phyloP scores from a whole-genome alignment of 805 yeast genomes.

The Hanseniaspora pseudoguilliermondii region DNA sequence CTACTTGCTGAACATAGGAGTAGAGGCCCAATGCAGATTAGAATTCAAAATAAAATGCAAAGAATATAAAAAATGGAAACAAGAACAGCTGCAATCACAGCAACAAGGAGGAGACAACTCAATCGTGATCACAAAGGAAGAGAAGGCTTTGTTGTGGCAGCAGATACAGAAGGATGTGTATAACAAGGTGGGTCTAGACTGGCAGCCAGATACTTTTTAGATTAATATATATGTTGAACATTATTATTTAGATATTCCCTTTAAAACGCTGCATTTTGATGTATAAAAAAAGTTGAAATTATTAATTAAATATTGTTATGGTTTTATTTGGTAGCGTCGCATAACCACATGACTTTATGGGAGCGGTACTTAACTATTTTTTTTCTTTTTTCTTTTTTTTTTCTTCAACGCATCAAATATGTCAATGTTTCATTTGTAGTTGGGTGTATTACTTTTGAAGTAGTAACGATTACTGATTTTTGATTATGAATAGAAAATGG shows the following conservation, averaged over 20 bases:
- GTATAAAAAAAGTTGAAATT: too few species aligned
- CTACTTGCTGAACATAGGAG: slow-evolving; percentile 48
- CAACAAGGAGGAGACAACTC: slow-evolving; percentile 15
- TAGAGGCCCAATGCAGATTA: slow-evolving; percentile 56
- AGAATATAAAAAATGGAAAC: slow-evolving; percentile 34
- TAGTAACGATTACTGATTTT: too few species aligned
- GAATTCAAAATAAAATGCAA: slow-evolving; percentile 47
- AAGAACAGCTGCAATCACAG: slow-evolving; percentile 21
- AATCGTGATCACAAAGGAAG: slow-evolving; percentile 36
- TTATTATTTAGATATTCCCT: background rate
- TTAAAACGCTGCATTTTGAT: too few species aligned
- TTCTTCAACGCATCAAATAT: background rate
- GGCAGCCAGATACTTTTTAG: slow-evolving; percentile 35
- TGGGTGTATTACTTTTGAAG: background rate
- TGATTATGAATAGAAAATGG: background rate
- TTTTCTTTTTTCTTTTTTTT: background rate
- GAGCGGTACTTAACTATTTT: background rate
- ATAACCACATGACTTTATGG: background rate
- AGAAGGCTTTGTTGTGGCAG: slow-evolving; percentile 49
- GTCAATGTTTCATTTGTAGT: background rate
- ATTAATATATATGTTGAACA: background rate
- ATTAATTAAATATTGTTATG: background rate
- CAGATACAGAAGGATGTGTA: slow-evolving; percentile 51
- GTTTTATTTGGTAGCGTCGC: too few species aligned
- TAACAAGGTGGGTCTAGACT: slow-evolving; percentile 44